Conservation (phyloP, 139 green algal species). For the Eudorina sp. region DNA sequence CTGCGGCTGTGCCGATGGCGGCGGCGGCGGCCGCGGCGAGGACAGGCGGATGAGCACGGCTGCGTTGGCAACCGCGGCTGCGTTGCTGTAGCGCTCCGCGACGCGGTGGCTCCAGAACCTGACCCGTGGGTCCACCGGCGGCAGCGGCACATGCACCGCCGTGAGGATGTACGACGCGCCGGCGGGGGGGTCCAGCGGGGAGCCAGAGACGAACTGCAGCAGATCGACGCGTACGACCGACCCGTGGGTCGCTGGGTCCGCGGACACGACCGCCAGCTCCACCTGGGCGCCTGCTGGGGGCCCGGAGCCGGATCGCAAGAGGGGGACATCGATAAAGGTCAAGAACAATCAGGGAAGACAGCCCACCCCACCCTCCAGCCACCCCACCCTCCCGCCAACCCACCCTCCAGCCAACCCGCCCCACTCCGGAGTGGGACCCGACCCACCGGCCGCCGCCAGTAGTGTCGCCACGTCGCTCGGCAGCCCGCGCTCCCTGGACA, state of each 20-base stretch:
- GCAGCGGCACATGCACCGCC: conserved; percentile 5
- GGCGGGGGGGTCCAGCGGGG: background rate
- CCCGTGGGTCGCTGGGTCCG: conserved; percentile 6
- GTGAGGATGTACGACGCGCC: conserved; percentile 5
- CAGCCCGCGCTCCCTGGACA: conserved; percentile 55
- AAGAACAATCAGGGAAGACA: background rate
- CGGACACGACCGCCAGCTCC: conserved; percentile 16
- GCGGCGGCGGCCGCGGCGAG: background rate
- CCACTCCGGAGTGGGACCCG: background rate
- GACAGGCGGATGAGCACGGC: conserved; percentile 39
- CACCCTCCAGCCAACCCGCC: background rate
- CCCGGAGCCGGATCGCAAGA: background rate
- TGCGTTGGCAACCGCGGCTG: conserved; percentile 66
- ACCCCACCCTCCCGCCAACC: background rate
- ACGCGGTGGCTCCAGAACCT: conserved; percentile 66
- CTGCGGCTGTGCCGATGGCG: too few species aligned
- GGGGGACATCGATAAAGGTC: background rate
- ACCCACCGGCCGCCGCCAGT: conserved; percentile 64
- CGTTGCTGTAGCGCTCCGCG: conserved; percentile 62
- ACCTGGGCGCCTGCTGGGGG: conserved; percentile 33
- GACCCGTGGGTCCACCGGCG: conserved; percentile 2
- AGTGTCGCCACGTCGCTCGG: conserved; percentile 73
- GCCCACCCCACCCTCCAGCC: background rate
- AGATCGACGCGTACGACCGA: background rate
- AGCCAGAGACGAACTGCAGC: background rate